A percentile compares a stretch with the other conserved stretches of the same genome.
Conservation (phyloP, 495 filamentous ascomycete genomes). For the Staphylotrichum longicolle region DNA sequence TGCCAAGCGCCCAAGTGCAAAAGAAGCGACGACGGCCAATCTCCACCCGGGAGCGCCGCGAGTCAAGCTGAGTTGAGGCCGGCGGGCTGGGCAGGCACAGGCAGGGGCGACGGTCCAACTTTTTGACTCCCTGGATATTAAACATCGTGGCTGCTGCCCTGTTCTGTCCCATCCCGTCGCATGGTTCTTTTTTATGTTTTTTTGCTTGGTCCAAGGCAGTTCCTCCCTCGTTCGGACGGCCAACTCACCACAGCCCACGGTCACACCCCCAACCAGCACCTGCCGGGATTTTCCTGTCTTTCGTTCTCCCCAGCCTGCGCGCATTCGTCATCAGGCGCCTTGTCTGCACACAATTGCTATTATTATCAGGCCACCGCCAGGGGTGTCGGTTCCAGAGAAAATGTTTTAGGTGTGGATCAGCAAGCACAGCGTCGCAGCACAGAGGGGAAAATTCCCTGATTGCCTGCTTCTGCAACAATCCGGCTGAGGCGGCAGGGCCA, state of each 20-base stretch:
- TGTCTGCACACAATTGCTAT: not conserved
- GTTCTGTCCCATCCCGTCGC: too few relatives aligned
- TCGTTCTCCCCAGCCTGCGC: slow-evolving; percentile 3
- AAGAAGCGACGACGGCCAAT: too few relatives aligned
- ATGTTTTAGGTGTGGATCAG: slow-evolving; percentile 16
- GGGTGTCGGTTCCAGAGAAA: slow-evolving; percentile 6
- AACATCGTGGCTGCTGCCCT: too few relatives aligned
- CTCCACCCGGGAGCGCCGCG: too few relatives aligned
- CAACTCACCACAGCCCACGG: not conserved
- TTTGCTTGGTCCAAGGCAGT: too few relatives aligned
- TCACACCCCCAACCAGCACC: not conserved
- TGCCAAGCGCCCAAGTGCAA: too few relatives aligned
- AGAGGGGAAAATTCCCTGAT: slow-evolving; percentile 22
- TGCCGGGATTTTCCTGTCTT: slow-evolving; percentile 11
- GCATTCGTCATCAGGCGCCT: not conserved
- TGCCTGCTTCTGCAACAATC: slow-evolving; percentile 17
- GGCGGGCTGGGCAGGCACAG: too few relatives aligned
- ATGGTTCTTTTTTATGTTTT: too few relatives aligned
- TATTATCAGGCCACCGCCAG: not conserved
- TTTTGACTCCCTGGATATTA: too few relatives aligned
- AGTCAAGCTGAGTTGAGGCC: too few relatives aligned
- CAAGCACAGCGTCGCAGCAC: slow-evolving; percentile 18
- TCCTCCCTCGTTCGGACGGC: not conserved
- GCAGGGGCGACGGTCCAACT: too few relatives aligned
- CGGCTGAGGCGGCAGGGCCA: slow-evolving; percentile 22